Evolutionary conservation across 495 filamentous ascomycete genomes (phyloP), one percentile per base, ranked within the genome.

Genomic region (Chaetomidium leptoderma): DNA sequence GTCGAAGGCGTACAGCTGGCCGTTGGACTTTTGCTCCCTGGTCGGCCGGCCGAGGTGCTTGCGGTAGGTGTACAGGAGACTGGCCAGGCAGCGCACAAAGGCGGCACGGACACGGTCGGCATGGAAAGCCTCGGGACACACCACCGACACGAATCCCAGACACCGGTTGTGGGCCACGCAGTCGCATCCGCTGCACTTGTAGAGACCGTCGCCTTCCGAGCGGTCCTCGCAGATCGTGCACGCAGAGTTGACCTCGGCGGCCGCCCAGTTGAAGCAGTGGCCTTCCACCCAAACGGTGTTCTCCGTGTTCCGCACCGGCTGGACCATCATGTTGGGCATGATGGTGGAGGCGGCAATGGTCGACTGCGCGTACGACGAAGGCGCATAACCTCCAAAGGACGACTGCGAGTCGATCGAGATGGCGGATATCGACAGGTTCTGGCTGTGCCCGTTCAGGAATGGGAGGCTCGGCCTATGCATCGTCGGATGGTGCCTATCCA

Each of bases 291-390:
- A 97, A 58, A 86, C 84, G 4, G 83, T 91, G 32, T 84, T 92
- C 36, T 95, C 90, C 3, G 88, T 89, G 64, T 96, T 95, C 35
- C 82, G 78, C 8, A 96, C 88, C 3, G 89, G 90, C 66, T 95
- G 91, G 60, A 89, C 77, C 46, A 90, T 76, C 73, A 95, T 83
- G 67, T 91, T 90, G 13, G 93, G 92, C 83, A 98, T 96, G 65
- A 98, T 86, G 0, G 93, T 98, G 14, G 91, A 96, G n/a, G 93
- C 93, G 30, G 93, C 93, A n/a, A 97, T 80, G 10, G 93, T 98
- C 16, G 92, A 96, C 64, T 92, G 90, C 3, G 93, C 93, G 72
- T 97, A 98, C 3, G 92, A 90, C 3, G 92, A 97, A 2, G 93
- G 92, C 2, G 93, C 92, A 74, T 98, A 98, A 4, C 79, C 81